Percentiles rank a stretch among this genome's conserved stretches.
phyloP scores from a whole-genome alignment of 805 yeast genomes.

The Kodamaea jinghongensis region DNA sequence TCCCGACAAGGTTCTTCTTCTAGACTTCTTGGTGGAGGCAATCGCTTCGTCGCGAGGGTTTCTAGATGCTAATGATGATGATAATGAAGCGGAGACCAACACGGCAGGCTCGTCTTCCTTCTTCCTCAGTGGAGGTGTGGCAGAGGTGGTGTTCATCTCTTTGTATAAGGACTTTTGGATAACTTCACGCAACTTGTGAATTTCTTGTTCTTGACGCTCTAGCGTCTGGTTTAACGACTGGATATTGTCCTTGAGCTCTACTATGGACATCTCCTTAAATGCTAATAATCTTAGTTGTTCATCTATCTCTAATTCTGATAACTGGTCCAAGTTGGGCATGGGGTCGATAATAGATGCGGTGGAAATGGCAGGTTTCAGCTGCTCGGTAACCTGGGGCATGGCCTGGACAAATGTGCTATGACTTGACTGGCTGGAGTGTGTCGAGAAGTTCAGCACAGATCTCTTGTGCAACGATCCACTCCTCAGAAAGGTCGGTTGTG shows the following conservation, averaged over 20 bases:
- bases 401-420: constrained; percentile 36
- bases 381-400: constrained; percentile 22
- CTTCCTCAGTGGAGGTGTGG: neutral
- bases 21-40: constrained; percentile 28
- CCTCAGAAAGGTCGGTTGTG: neutral
- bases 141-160: constrained; percentile 27
- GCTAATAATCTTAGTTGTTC: constrained; percentile 61
- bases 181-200: constrained; percentile 46
- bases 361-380: neutral
- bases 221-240: constrained; percentile 41
- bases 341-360: constrained; percentile 10
- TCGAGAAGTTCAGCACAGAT: constrained; percentile 4
- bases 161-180: constrained; percentile 46
- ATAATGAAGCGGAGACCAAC: neutral
- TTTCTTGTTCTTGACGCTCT: constrained; percentile 44
- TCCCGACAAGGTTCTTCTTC: constrained; percentile 13
- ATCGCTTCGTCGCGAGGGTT: constrained; percentile 29
- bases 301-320: constrained; percentile 40
- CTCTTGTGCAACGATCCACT: constrained; percentile 3
- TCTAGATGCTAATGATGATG: constrained; percentile 12
- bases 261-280: constrained; percentile 62
- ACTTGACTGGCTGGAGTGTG: constrained; percentile 8
- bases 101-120: neutral
- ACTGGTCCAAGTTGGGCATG: constrained; percentile 30
- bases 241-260: constrained; percentile 60